Evolutionary conservation across 306 rosid genomes (phyloP), one percentile per base, ranked within the genome.

Genomic region (Corylus americana): DNA sequence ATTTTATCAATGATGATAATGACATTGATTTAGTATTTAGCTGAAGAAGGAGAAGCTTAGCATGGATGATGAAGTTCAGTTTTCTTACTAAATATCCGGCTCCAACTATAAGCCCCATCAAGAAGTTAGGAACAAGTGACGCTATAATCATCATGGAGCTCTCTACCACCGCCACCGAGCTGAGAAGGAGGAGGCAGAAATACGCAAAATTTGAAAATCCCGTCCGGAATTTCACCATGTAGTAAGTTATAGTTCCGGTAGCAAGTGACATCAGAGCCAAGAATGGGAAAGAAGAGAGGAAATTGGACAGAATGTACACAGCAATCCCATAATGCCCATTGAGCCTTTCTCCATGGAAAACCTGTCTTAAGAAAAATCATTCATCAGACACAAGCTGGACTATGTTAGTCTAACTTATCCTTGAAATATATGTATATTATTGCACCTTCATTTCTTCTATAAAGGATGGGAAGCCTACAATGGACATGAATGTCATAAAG

Each of bases 391-490:
- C 50, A 5, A 47, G 47, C 71, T 2, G 66, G 49, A 35, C 22
- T 35, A 69, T 69, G 73, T 3, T 17, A 20, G 7, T 9, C 29
- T 68, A 42, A n/a, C 31, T 8, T 12, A 71, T 22, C 5, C 4
- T 71, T 45, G 0, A 71, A 64, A 35, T 37, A 64, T 20, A 11
- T 37, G 35, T 20, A 5, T 45, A 22, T 22, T 48, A 70, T 2
- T 2, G 39, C 80, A 92, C 97, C 97, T 92, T 94, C 91, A 94
- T 88, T 84, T 94, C 98, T 84, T 94, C 98, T 31, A 94, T 87
- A 88, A 92, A 94, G 47, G 97, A 94, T 73, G 97, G 98, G 83
- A 94, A 94, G 80, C 97, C 98, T 82, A 95, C 97, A 18, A 94
- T 92, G 78, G 98, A 85, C 97, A 90, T 90, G 90, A 92, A 94